phyloP scores from a whole-genome alignment of 2,329 filamentous ascomycete genomes.

The Colletotrichum australisinense region DNA sequence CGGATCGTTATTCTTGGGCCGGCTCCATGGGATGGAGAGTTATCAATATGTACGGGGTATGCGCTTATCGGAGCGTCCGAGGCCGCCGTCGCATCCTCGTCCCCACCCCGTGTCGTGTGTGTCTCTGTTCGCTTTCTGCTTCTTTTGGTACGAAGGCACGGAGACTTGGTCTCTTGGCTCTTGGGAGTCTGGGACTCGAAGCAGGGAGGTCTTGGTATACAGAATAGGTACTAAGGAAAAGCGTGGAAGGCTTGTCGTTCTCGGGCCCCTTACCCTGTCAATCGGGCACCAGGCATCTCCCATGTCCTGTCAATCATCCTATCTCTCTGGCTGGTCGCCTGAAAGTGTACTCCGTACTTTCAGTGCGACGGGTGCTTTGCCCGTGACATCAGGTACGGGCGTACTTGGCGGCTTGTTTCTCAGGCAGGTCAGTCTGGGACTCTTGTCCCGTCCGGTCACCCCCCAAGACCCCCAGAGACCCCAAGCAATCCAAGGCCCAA shows the following conservation, averaged over 20 bases:
- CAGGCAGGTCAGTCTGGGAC: not conserved
- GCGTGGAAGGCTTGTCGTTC: constrained; percentile 24
- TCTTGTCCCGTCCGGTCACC: constrained; percentile 24
- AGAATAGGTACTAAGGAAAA: not conserved
- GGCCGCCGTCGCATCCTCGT: not conserved
- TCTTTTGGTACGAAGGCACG: not conserved
- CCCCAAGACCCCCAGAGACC: not conserved
- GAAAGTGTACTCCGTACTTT: not conserved
- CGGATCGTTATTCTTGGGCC: not conserved
- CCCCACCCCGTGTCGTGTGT: not conserved
- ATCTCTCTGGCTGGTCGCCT: not conserved
- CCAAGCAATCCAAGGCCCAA: constrained; percentile 4
- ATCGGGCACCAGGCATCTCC: constrained; percentile 15
- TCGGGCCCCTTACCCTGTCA: constrained; percentile 17
- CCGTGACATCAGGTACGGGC: constrained; percentile 19
- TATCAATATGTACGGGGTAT: constrained; percentile 25
- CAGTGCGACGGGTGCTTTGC: not conserved
- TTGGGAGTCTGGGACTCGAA: not conserved
- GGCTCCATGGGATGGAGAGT: not conserved
- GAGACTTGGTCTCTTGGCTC: constrained; percentile 6
- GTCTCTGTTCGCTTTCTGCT: constrained; percentile 9
- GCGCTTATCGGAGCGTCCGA: constrained; percentile 23
- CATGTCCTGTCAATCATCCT: constrained; percentile 29
- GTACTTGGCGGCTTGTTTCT: constrained; percentile 16
- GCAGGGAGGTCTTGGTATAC: not conserved